Percentiles rank a stretch among this genome's conserved stretches.
These are phyloP conservation scores for Ogataea naganishii DNA, from an alignment of 805 yeast genomes.

Conservation along the genomic window DNA sequence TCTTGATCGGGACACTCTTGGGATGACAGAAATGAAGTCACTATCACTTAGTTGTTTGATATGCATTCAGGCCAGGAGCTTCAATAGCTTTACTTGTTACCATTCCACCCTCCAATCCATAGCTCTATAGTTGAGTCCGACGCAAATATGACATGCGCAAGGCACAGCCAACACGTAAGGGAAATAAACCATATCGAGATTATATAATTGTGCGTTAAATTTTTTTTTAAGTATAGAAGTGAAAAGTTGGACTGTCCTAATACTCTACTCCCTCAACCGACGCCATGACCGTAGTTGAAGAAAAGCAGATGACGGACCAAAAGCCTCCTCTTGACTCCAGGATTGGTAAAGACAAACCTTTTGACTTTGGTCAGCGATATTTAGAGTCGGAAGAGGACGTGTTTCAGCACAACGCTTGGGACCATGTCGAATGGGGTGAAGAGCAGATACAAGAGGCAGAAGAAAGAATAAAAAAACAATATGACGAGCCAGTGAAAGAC, in stretches of 20 bases:
- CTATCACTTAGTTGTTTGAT: constrained; percentile 1
- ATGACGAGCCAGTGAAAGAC: constrained; percentile 77
- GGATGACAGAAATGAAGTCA: too few species aligned
- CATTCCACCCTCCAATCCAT: too few species aligned
- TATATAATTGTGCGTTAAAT: neutral
- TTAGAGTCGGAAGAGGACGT: constrained; percentile 70
- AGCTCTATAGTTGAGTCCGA: neutral
- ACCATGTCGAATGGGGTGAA: constrained; percentile 95
- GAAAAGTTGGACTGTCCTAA: neutral
- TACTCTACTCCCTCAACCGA: neutral
- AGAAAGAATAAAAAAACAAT: constrained; percentile 64
- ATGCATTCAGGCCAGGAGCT: neutral
- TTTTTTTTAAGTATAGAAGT: neutral
- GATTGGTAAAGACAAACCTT: constrained; percentile 81
- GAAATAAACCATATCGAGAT: neutral
- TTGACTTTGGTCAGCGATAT: constrained; percentile 82
- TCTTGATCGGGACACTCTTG: too few species aligned
- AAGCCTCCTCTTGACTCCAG: constrained; percentile 47
- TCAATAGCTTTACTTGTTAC: neutral
- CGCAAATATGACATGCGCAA: neutral
- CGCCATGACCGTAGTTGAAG: too few species aligned
- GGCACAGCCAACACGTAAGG: neutral
- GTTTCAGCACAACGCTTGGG: constrained; percentile 93
- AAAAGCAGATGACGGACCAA: constrained; percentile 4
- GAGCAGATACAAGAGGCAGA: constrained; percentile 75